phyloP scores from a whole-genome alignment of 2,329 filamentous ascomycete genomes.

The Phyllosticta citrichinensis region DNA sequence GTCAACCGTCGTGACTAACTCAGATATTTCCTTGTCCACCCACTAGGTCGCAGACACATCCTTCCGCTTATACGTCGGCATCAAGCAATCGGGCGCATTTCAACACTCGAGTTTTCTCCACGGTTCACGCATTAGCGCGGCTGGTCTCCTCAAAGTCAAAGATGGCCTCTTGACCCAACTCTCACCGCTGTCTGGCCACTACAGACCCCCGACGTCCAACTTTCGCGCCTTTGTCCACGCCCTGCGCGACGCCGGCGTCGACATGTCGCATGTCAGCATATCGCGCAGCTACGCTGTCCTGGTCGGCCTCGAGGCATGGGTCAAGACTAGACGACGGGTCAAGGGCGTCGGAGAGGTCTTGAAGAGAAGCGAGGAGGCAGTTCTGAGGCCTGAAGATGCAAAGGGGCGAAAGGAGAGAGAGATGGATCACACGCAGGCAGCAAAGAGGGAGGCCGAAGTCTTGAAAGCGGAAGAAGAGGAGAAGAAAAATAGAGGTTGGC shows the following conservation, averaged over 20 bases:
- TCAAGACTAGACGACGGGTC: slow-evolving; percentile 56
- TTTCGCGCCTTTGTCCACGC: slow-evolving; percentile 72
- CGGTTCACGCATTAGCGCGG: slow-evolving; percentile 69
- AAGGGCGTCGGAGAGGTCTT: slow-evolving; percentile 45
- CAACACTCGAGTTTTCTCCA: slow-evolving; percentile 87
- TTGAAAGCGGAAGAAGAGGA: slow-evolving; percentile 14
- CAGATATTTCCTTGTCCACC: neutral
- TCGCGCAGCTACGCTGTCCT: slow-evolving; percentile 75
- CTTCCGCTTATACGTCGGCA: slow-evolving; percentile 78
- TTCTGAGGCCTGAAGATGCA: slow-evolving; percentile 52
- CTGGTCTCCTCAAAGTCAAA: slow-evolving; percentile 77
- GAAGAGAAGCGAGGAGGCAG: slow-evolving; percentile 46
- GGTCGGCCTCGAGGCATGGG: slow-evolving; percentile 71
- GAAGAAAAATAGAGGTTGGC: neutral
- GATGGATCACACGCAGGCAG: slow-evolving; percentile 49
- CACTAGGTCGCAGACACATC: slow-evolving; percentile 60
- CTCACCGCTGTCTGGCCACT: slow-evolving; percentile 64
- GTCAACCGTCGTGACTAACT: neutral
- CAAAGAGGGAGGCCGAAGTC: slow-evolving; percentile 50
- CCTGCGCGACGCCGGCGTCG: slow-evolving; percentile 62
- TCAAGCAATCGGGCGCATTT: slow-evolving; percentile 80
- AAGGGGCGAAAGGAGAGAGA: slow-evolving; percentile 35
- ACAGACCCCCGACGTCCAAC: slow-evolving; percentile 71
- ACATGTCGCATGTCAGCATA: slow-evolving; percentile 69
- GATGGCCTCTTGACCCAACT: slow-evolving; percentile 66